Conservation (phyloP, 129 eudicot genomes). For the Apium graveolens region DNA sequence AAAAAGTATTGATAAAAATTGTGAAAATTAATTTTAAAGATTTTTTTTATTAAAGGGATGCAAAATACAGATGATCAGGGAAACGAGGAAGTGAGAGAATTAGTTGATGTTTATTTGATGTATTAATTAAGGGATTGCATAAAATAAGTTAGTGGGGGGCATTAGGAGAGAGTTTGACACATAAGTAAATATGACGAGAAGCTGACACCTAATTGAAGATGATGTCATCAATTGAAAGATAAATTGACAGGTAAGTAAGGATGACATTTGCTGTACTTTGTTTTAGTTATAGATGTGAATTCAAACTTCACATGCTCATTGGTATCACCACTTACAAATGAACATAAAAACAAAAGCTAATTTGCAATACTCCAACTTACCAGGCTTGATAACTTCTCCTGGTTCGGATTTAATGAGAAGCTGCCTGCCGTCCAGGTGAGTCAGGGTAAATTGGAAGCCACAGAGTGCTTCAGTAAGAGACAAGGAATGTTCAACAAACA, state of each 20-base stretch:
- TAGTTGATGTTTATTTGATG: too few relatives aligned
- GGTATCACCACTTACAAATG: background rate
- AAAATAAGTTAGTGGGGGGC: background rate
- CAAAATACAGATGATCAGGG: too few relatives aligned
- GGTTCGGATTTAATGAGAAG: constrained; percentile 10
- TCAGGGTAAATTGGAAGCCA: constrained; percentile 58
- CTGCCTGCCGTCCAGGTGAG: constrained; percentile 30
- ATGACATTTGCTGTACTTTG: background rate
- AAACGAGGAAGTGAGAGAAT: too few relatives aligned
- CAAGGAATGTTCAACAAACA: constrained; percentile 64
- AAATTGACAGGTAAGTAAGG: background rate
- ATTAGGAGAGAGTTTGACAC: background rate
- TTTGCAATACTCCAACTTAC: background rate
- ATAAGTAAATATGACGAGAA: background rate
- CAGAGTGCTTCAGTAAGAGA: constrained; percentile 67
- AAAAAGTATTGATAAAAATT: too few relatives aligned
- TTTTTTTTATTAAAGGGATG: too few relatives aligned
- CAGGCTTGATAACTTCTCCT: constrained; percentile 11
- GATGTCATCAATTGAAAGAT: background rate
- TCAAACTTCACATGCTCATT: background rate
- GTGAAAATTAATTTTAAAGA: too few relatives aligned
- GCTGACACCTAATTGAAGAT: too few relatives aligned
- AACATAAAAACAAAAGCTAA: background rate
- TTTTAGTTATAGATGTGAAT: background rate
- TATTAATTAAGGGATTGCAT: too few relatives aligned